Evolutionary conservation across 441 rosid genomes (phyloP).

Genomic region (Bocquillonia castaneifolia): DNA sequence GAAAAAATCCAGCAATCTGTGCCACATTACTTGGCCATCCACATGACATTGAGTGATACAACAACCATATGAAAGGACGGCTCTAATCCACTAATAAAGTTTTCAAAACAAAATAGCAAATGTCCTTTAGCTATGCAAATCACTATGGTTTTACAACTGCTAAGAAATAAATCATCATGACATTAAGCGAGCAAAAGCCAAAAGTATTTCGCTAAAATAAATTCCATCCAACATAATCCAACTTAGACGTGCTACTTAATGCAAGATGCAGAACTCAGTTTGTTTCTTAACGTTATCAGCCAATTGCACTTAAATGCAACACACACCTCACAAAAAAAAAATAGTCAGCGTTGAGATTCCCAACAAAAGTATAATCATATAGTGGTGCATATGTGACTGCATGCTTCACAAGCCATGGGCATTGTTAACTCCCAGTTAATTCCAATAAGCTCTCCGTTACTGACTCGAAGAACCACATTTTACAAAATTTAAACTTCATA

Average conservation of each 20-base stretch:
- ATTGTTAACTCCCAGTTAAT: slow-evolving; percentile 6
- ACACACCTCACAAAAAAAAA: neutral
- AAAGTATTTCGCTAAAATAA: slow-evolving; percentile 19
- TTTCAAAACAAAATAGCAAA: slow-evolving; percentile 17
- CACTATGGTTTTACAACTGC: neutral
- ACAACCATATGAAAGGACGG: slow-evolving; percentile 1
- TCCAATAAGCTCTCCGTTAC: slow-evolving; percentile 9
- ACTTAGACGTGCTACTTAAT: slow-evolving; percentile 14
- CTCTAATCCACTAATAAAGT: slow-evolving; percentile 6
- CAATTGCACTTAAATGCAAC: slow-evolving; percentile 18
- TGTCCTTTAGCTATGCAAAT: slow-evolving; percentile 2
- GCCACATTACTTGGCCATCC: neutral
- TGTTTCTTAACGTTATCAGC: slow-evolving; percentile 18
- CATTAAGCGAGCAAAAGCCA: neutral
- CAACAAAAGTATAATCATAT: slow-evolving; percentile 7
- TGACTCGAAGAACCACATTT: slow-evolving; percentile 17
- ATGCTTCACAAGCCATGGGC: slow-evolving; percentile 22
- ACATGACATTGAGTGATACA: neutral
- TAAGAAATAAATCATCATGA: neutral
- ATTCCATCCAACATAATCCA: slow-evolving; percentile 21
- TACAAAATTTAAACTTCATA: neutral
- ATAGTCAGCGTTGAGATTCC: slow-evolving; percentile 1
- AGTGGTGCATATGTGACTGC: slow-evolving; percentile 7
- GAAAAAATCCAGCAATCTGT: neutral
- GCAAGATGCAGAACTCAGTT: slow-evolving; percentile 10